These are phyloP conservation scores for Bombardia bombarda DNA, from an alignment of 495 filamentous ascomycete species.

Conservation along the genomic window DNA sequence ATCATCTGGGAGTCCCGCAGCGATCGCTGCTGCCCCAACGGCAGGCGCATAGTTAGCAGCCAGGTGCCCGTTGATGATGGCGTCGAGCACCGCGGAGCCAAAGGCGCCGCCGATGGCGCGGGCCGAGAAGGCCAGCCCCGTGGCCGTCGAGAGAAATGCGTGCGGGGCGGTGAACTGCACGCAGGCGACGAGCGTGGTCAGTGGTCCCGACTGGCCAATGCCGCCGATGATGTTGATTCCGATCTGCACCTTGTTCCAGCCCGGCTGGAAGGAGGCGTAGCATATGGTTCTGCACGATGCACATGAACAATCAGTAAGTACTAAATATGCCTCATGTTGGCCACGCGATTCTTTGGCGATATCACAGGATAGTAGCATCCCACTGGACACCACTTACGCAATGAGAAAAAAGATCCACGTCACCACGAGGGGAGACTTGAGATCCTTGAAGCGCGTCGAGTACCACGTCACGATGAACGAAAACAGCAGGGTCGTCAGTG, in stretches of 20 bases:
- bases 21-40: slow-evolving; percentile 27
- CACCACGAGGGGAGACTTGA: slow-evolving; percentile 39
- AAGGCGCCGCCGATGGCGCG: slow-evolving; percentile 48
- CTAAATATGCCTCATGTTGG: too few relatives aligned
- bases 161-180: slow-evolving; percentile 49
- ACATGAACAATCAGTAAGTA: background rate
- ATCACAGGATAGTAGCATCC: too few relatives aligned
- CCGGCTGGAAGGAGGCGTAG: slow-evolving; percentile 40
- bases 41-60: slow-evolving; percentile 28
- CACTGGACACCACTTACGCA: slow-evolving; percentile 31
- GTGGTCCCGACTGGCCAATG: slow-evolving; percentile 42
- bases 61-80: slow-evolving; percentile 44
- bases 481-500: slow-evolving; percentile 23
- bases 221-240: slow-evolving; percentile 41
- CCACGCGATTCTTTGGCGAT: too few relatives aligned
- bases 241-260: slow-evolving; percentile 38
- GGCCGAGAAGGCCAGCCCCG: slow-evolving; percentile 46
- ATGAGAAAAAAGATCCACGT: slow-evolving; percentile 41
- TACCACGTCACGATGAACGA: slow-evolving; percentile 39
- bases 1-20: slow-evolving; percentile 31
- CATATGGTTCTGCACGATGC: slow-evolving; percentile 25
- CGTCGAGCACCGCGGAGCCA: slow-evolving; percentile 45
- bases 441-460: slow-evolving; percentile 42
- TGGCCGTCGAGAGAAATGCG: slow-evolving; percentile 46
- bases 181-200: slow-evolving; percentile 42